Percentiles rank a stretch among this genome's conserved stretches.
phyloP scores from a whole-genome alignment of 2,329 filamentous ascomycete genomes.

The Aspergillus felis region DNA sequence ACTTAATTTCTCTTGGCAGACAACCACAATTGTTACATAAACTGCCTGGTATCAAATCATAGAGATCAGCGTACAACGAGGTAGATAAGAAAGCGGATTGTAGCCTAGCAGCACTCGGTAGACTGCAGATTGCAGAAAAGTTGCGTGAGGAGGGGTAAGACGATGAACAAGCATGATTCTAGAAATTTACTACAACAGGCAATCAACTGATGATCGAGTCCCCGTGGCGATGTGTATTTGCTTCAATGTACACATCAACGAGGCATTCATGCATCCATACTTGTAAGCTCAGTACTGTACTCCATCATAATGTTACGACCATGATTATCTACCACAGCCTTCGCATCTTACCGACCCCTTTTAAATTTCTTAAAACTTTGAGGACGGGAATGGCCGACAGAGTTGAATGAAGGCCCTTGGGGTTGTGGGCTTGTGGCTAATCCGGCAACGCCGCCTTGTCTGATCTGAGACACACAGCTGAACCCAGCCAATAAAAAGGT shows the following conservation, averaged over 20 bases:
- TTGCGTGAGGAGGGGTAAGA: background rate
- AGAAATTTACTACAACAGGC: background rate
- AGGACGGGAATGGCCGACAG: slow-evolving; percentile 3
- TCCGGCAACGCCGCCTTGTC: slow-evolving; percentile 5
- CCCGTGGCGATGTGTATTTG: no score
- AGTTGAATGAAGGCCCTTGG: background rate
- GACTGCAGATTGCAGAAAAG: background rate
- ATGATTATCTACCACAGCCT: no score
- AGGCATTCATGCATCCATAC: no score
- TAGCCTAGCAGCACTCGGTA: no score
- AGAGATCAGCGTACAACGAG: background rate
- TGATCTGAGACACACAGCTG: slow-evolving; percentile 8
- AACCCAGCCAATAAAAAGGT: slow-evolving; percentile 1
- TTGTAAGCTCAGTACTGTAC: background rate
- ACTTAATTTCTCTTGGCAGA: no score
- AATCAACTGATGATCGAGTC: background rate
- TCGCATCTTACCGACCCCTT: background rate
- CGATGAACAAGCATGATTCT: background rate
- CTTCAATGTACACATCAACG: no score
- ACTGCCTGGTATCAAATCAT: background rate
- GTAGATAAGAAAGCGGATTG: no score
- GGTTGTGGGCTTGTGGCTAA: slow-evolving; percentile 7
- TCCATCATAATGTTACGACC: no score
- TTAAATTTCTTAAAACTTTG: background rate
- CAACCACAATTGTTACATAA: background rate